Evolutionary conservation across 495 filamentous ascomycete genomes (phyloP), one percentile per base, ranked within the genome.

Genomic region (Penicillium lividum): DNA sequence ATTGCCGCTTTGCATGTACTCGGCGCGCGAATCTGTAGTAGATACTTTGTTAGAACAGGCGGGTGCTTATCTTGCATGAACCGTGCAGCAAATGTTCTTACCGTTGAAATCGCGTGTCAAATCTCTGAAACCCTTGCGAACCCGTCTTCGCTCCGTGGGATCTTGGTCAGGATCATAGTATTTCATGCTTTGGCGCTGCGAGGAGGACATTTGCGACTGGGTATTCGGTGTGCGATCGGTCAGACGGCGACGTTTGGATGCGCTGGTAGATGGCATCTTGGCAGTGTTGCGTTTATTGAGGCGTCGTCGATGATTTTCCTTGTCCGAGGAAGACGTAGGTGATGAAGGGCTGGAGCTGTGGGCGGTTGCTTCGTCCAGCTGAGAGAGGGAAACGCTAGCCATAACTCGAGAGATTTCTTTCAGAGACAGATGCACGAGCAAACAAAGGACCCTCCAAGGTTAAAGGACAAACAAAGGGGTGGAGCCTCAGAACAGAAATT

Each of bases 101-200:
- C 87, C 86, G 58, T 86, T 75, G 42, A 97, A 72, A 9, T 88
- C 80, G 18, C 82, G 77, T 4, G 84, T 73, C 30, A 95, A 76
- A 53, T 89, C 84, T 60, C 94, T 81, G 22, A 90, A 77, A 0
- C 75, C 82, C 53, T 84, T 85, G 29, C 91, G 85, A 25, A 96
- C 68, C 38, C 79, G 68, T 44, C 93, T 79, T 29, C 93, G 82
- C 69, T 93, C 84, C n/a, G 87, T 85, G 38, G 87, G 81, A 58
- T 90, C 83, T 66, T 99, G 94, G 63, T 96, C 86, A 0, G 94
- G 94, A 59, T 99, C 91, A 67, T 95, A 99, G 59, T 78, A 87
- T 54, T 80, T 68, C 5, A 69, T 81, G 36, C 60, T 54, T 33
- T 56, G 51, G 7, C 56, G 62, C 54, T 72, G 71, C 43, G 72